Evolutionary conservation across 192 early-diverging fungal genomes (phyloP).

Genomic region (Bifiguratus adelaidae): DNA sequence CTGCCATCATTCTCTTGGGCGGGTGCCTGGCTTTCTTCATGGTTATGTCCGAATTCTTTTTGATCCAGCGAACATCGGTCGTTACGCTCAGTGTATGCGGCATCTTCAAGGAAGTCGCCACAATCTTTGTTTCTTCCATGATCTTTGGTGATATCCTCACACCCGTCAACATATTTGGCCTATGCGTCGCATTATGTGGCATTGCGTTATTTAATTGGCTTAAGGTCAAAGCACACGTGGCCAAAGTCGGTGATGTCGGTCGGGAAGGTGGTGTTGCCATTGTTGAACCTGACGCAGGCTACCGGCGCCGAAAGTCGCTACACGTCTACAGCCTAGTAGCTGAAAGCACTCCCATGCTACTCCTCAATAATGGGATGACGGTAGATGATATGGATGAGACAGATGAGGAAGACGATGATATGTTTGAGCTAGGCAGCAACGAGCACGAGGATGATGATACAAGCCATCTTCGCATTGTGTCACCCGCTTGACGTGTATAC

Average conservation of each 20-base stretch:
- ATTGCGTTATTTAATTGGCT: constrained; percentile 69
- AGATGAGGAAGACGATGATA: constrained; percentile 2
- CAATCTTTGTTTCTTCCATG: constrained; percentile 56
- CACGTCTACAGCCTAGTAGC: constrained; percentile 16
- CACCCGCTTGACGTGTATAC: too few species aligned
- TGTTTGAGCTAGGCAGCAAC: too few species aligned
- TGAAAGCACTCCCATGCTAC: constrained; percentile 20
- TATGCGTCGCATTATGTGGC: constrained; percentile 73
- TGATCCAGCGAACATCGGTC: constrained; percentile 76
- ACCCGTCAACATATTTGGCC: constrained; percentile 57
- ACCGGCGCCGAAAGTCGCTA: not conserved
- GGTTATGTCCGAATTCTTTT: constrained; percentile 76
- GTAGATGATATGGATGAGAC: constrained; percentile 9
- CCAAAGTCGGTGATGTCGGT: not conserved
- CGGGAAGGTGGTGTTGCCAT: not conserved
- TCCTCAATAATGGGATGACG: constrained; percentile 12
- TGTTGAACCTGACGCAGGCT: not conserved
- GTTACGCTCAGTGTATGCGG: constrained; percentile 86
- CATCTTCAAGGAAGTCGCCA: constrained; percentile 79
- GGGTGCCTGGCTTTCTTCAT: constrained; percentile 81
- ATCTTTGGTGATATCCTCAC: constrained; percentile 83
- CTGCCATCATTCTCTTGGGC: constrained; percentile 52
- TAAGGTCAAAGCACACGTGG: constrained; percentile 29
- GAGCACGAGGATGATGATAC: too few species aligned
- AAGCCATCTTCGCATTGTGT: too few species aligned